phyloP scores from a whole-genome alignment of 192 early-diverging fungal genomes.

The Dissophora ornata region DNA sequence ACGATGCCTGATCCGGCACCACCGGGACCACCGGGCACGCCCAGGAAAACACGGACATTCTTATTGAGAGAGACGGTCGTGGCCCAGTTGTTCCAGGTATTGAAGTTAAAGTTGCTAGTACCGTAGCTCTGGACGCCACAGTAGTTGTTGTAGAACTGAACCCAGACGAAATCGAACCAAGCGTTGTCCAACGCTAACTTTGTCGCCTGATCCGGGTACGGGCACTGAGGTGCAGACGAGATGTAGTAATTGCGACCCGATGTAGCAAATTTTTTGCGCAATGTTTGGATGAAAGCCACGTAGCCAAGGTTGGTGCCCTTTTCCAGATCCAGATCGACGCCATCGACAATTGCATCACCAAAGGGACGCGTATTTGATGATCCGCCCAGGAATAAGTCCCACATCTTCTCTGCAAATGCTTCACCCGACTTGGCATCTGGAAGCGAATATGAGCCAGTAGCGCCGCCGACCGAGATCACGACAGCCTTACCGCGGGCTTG shows the following conservation, averaged over 20 bases:
- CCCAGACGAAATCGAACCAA: constrained; percentile 73
- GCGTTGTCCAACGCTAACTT: constrained; percentile 66
- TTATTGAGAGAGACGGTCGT: constrained; percentile 64
- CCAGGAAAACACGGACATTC: constrained; percentile 67
- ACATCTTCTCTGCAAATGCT: constrained; percentile 62
- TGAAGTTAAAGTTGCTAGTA: constrained; percentile 63
- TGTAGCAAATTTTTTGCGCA: constrained; percentile 35
- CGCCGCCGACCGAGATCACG: constrained; percentile 74
- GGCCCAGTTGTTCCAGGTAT: constrained; percentile 72
- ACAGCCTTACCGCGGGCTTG: constrained; percentile 72
- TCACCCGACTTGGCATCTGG: constrained; percentile 36
- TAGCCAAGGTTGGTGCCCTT: constrained; percentile 61
- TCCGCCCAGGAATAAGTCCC: constrained; percentile 73
- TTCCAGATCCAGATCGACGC: constrained; percentile 73
- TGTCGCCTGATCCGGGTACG: constrained; percentile 67
- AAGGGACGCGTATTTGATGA: constrained; percentile 66
- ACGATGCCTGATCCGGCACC: constrained; percentile 61
- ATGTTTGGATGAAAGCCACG: constrained; percentile 57
- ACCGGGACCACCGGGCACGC: constrained; percentile 66
- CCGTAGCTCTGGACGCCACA: constrained; percentile 64
- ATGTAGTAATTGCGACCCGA: constrained; percentile 55
- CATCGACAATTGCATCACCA: constrained; percentile 69
- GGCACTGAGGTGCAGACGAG: constrained; percentile 71
- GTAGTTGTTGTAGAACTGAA: constrained; percentile 78
- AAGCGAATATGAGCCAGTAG: constrained; percentile 57